A percentile compares a stretch with the other conserved stretches of the same genome.
Conservation (phyloP, 306 rosid genomes). For the Dalbergia cochinchinensis region DNA sequence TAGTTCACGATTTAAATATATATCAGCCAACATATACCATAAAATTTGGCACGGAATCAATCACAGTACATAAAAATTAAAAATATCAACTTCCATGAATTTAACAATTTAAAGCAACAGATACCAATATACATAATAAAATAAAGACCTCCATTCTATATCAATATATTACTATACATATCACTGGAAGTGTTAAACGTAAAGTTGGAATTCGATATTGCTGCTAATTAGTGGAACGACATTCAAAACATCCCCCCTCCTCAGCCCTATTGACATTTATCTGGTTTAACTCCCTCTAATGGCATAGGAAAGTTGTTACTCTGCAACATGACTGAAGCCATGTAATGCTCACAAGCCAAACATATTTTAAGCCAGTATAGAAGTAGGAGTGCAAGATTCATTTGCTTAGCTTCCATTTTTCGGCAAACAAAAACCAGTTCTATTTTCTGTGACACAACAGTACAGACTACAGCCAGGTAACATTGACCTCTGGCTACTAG, state of each 20-base stretch:
- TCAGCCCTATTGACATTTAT: not conserved
- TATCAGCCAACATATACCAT: not conserved
- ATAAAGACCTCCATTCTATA: conserved; percentile 1
- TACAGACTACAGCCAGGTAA: not conserved
- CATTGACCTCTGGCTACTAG: not conserved
- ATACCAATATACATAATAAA: conserved; percentile 13
- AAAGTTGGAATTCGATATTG: not conserved
- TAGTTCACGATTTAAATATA: not conserved
- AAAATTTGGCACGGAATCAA: not conserved
- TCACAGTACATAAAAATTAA: not conserved
- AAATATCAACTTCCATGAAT: not conserved
- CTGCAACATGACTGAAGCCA: no score
- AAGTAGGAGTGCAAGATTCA: not conserved
- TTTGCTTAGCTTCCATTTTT: not conserved
- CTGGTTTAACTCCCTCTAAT: not conserved
- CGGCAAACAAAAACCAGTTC: not conserved
- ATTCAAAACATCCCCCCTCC: conserved; percentile 9
- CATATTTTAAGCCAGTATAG: no score
- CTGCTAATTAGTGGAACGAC: not conserved
- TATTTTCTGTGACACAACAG: not conserved
- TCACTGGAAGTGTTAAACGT: conserved; percentile 9
- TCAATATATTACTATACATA: not conserved
- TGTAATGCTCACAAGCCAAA: not conserved
- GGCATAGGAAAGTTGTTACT: not conserved
- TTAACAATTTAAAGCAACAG: conserved; percentile 1